Conservation (phyloP, 2,329 filamentous ascomycete genomes). For the Lecanicillium sp. region DNA sequence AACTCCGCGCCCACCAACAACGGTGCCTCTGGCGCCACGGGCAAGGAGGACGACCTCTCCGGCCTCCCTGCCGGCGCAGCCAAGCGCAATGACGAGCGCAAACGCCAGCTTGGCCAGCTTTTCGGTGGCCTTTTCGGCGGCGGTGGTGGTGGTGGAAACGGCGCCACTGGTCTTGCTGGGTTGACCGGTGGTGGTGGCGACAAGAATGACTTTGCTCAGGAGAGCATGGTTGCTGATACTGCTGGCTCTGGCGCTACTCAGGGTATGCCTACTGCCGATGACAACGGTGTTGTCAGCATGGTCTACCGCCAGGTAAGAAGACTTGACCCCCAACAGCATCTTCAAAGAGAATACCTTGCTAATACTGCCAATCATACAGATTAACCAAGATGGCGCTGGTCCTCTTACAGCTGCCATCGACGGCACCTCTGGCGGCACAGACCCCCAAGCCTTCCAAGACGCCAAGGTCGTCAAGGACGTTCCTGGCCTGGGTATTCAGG, state of each 20-base stretch:
- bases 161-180: conserved; percentile 12
- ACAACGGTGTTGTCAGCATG: conserved; percentile 51
- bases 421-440: conserved; percentile 53
- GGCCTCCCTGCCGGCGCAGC: conserved; percentile 12
- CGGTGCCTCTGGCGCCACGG: conserved; percentile 27
- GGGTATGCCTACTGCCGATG: conserved; percentile 51
- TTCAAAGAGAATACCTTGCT: too few relatives aligned
- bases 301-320: conserved; percentile 38
- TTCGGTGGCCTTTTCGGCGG: conserved; percentile 15
- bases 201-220: conserved; percentile 30
- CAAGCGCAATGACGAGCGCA: conserved; percentile 15
- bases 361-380: conserved; percentile 31
- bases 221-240: conserved; percentile 41
- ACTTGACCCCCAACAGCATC: not conserved
- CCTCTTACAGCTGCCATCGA: conserved; percentile 54
- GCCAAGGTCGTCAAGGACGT: conserved; percentile 53
- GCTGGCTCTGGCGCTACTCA: conserved; percentile 39
- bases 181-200: conserved; percentile 6
- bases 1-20: conserved; percentile 27
- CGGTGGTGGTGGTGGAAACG: conserved; percentile 13
- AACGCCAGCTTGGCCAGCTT: conserved; percentile 22
- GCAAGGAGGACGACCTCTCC: conserved; percentile 36
- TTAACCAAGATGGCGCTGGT: conserved; percentile 64
- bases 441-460: conserved; percentile 47
- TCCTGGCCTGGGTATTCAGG: conserved; percentile 46